Percentiles rank a stretch among this genome's conserved stretches.
These are phyloP conservation scores for Amanita muscaria DNA, from an alignment of 768 basidiomycete species.

Conservation along the genomic window DNA sequence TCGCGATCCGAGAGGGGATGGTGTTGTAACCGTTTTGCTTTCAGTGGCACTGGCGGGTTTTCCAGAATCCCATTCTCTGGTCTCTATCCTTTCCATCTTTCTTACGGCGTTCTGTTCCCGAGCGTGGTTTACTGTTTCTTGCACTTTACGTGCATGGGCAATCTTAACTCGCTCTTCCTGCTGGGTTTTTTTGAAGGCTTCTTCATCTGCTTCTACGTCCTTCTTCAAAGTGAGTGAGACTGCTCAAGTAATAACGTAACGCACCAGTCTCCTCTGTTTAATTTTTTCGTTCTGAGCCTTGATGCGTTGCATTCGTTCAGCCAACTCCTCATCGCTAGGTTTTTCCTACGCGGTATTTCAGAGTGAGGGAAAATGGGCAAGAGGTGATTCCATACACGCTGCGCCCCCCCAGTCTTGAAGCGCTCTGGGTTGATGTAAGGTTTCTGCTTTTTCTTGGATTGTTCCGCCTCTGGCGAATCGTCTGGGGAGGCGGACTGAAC, in stretches of 20 bases:
- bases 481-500: not conserved
- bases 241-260: constrained; percentile 14
- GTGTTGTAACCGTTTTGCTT: not conserved
- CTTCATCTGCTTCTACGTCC: constrained; percentile 79
- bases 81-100: constrained; percentile 74
- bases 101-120: constrained; percentile 73
- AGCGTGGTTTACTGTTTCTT: constrained; percentile 58
- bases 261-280: constrained; percentile 55
- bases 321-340: constrained; percentile 55
- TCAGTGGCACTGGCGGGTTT: constrained; percentile 28
- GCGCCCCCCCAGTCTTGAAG: constrained; percentile 72
- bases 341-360: constrained; percentile 44
- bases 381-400: constrained; percentile 42
- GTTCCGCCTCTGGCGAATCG: constrained; percentile 12
- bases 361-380: not conserved
- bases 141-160: constrained; percentile 53
- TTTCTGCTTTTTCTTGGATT: constrained; percentile 37
- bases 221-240: constrained; percentile 4
- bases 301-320: constrained; percentile 61
- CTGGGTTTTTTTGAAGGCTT: constrained; percentile 65
- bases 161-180: constrained; percentile 52
- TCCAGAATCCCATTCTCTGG: constrained; percentile 79
- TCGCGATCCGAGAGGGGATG: constrained; percentile 11
- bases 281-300: constrained; percentile 70
- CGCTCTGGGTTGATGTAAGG: constrained; percentile 79